Conservation (phyloP, 2,329 filamentous ascomycete genomes). For the Neopestalotiopsis sp. region DNA sequence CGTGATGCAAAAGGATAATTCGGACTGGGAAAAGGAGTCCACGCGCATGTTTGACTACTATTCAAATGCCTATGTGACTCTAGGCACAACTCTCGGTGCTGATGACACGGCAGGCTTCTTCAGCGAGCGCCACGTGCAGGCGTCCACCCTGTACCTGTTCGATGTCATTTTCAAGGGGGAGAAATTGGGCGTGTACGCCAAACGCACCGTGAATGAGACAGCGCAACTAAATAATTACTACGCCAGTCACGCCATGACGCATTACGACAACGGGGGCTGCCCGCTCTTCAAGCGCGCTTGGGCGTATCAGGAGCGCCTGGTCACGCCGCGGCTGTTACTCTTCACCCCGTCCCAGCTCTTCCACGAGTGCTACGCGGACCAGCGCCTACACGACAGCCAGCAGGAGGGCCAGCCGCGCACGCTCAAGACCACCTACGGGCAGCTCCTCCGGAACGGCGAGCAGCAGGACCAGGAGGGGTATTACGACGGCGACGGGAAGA, state of each 20-base stretch:
- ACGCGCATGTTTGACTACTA: not conserved
- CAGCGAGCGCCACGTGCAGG: not conserved
- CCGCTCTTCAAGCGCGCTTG: not conserved
- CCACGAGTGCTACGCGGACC: not conserved
- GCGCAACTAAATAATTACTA: not conserved
- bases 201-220: not conserved
- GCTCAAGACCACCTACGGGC: not conserved
- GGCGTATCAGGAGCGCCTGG: not conserved
- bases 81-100: not conserved
- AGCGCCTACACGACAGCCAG: not conserved
- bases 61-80: not conserved
- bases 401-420: not conserved
- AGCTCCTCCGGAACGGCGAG: not conserved
- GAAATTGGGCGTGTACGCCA: not conserved
- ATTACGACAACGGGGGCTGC: not conserved
- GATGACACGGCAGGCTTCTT: not conserved
- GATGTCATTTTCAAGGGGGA: not conserved
- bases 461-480: not conserved
- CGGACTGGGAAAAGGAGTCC: constrained; percentile 18
- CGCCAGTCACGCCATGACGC: not conserved
- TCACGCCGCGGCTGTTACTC: not conserved
- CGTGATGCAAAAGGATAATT: constrained; percentile 19
- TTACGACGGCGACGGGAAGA: not conserved
- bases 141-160: not conserved
- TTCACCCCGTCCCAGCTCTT: not conserved